Percentiles rank a stretch among this genome's conserved stretches.
Evolutionary conservation across 2,329 filamentous ascomycete species (phyloP).

Genomic region (Bipolaris bicolor): DNA sequence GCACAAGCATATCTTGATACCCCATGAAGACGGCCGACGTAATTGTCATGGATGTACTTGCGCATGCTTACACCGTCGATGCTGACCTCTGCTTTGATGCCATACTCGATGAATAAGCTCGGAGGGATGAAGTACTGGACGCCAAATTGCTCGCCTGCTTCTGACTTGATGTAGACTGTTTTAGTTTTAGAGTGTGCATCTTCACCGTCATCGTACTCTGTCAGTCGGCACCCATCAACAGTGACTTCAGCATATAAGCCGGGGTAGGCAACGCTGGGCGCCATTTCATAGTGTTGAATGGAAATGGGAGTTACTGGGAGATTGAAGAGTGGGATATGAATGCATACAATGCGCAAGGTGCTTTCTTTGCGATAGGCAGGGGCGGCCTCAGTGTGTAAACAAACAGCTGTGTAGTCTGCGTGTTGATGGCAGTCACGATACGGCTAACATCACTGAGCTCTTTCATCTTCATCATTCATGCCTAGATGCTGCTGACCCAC

Average conservation of each 20-base stretch:
- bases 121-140: slow-evolving; percentile 10
- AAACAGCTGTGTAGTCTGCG: not conserved
- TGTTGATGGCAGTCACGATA: slow-evolving; percentile 1
- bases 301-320: not conserved
- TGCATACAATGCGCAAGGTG: not conserved
- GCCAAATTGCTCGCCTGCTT: slow-evolving; percentile 10
- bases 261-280: slow-evolving; percentile 7
- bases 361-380: not conserved
- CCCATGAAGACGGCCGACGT: not conserved
- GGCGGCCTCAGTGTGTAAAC: not conserved
- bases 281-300: slow-evolving; percentile 12
- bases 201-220: slow-evolving; percentile 15
- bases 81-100: slow-evolving; percentile 7
- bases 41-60: slow-evolving; percentile 1
- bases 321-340: not conserved
- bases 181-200: not conserved
- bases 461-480: not conserved
- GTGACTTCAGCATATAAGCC: slow-evolving; percentile 17
- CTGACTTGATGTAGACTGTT: slow-evolving; percentile 13
- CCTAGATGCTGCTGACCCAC: not conserved
- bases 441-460: not conserved
- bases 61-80: slow-evolving; percentile 14
- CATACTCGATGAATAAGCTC: slow-evolving; percentile 2
- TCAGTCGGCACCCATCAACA: slow-evolving; percentile 11
- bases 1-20: not conserved